Base-by-base conservation (phyloP, 768 basidiomycete genomes). In the Candolleomyces aberdarensis region DNA sequence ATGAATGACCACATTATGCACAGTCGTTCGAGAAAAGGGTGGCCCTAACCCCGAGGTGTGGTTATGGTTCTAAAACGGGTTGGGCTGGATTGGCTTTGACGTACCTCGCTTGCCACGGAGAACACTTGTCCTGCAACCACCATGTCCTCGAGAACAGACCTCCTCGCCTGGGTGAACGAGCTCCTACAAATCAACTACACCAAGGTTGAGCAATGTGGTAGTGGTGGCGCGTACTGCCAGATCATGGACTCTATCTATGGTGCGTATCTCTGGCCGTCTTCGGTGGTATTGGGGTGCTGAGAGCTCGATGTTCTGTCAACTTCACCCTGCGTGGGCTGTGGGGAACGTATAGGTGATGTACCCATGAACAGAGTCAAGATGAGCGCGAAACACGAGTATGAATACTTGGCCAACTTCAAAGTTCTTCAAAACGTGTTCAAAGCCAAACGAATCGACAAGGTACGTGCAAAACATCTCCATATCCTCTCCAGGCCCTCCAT, bases 341-440 rank as follows among this genome's bases (percentile, higher is more conserved):
- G 36, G 36, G 10, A 46, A 20, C 43, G 36, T 22, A 10, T 69
- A 96, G 94, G 90, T 66, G 93, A 98, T 76, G 63, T 97, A 0
- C 95, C 95, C 13, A 94, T 98, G 92, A 67, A 76, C 40, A 84
- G 90, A 63, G 96, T 99, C 67, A 98, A 98, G 82, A 93, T 98
- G 86, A 88, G 88, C 73, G 95, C 97, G 48, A 95, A 87, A 78
- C 92, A 93, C 70, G 93, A 97, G 72, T 98, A 97, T 78, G 96
- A 98, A 74, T 98, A 86, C 70, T 76, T 98, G 58, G 90, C 86
- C 29, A 99, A 99, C 78, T 98, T 86, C 83, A 98, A 98, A 75
- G 83, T 98, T 71, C 78, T 99, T 74, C 97, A 99, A 74, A 94
- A 88, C 68, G 71, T 83, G 44, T 98, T 99, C 88, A 94, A 94